A percentile compares a stretch with the other conserved stretches of the same genome.
phyloP scores from a whole-genome alignment of 2,329 filamentous ascomycete species.

The Bisporella sp. region DNA sequence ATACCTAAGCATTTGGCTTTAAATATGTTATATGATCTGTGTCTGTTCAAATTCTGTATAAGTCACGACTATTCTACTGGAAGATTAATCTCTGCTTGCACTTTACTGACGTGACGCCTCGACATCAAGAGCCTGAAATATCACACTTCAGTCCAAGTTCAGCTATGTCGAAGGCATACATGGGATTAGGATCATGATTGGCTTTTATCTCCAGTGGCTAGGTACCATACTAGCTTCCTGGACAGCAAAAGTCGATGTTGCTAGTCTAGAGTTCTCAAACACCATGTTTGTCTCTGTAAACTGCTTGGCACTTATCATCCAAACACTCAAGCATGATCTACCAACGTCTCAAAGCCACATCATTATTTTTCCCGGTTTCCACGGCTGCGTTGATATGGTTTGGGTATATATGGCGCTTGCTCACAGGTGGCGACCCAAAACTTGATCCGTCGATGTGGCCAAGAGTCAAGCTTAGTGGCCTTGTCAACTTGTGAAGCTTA shows the following conservation, averaged over 20 bases:
- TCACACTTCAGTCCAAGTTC: too few species aligned
- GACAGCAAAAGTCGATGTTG: conserved; percentile 7
- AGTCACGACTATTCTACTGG: too few species aligned
- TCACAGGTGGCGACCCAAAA: conserved; percentile 4
- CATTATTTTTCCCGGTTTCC: conserved; percentile 9
- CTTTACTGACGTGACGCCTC: too few species aligned
- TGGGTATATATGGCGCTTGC: conserved; percentile 9
- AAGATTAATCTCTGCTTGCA: too few species aligned
- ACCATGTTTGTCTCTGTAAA: conserved; percentile 9
- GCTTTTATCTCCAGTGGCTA: conserved; percentile 15
- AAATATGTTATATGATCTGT: too few species aligned
- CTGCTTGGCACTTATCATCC: conserved; percentile 9
- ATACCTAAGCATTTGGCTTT: too few species aligned
- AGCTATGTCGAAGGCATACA: conserved; percentile 10
- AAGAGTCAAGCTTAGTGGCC: conserved; percentile 5
- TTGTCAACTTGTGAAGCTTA: conserved; percentile 8
- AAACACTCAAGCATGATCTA: conserved; percentile 3
- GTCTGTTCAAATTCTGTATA: too few species aligned
- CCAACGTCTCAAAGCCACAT: conserved; percentile 12
- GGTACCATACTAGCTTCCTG: conserved; percentile 10
- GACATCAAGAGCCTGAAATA: too few species aligned
- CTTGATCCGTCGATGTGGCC: conserved; percentile 11
- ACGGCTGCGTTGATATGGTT: conserved; percentile 9
- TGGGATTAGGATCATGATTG: conserved; percentile 16
- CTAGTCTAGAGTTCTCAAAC: conserved; percentile 5